Evolutionary conservation across 2,329 filamentous ascomycete genomes (phyloP), one percentile per base, ranked within the genome.

Genomic region (Chaetomiaceae sp.): DNA sequence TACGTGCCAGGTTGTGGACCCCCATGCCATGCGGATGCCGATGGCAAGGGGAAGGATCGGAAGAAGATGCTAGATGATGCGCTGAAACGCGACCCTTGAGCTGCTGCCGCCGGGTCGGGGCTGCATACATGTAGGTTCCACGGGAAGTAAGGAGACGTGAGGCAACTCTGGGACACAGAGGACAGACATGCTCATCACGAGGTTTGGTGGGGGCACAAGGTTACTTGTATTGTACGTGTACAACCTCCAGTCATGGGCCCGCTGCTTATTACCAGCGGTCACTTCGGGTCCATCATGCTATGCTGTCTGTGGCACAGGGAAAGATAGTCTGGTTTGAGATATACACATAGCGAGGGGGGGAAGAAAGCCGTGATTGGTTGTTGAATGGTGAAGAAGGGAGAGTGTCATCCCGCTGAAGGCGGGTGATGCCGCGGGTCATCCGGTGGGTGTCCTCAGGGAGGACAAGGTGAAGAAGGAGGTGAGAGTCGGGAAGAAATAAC

Each of bases 161-260:
- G 19, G 37, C 27, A 44, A n/a, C n/a, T n/a, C 27, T 33, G 20
- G 19, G n/a, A 20, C 17, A 19, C 14, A 14, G 20, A 44, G 38
- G 47, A 45, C 48, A 36, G 12, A 44, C 39, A 27, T 7, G 22
- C 12, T 22, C 48, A 44, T 44, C 48, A 51, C 39, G 48, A 51
- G 48, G 31, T 40, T 51, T 51, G 48, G 48, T 40, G 22, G 31
- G 27, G 8, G 25, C 25, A 22, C 20, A 25, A 36, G 19, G 44
- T 37, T n/a, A n/a, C n/a, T n/a, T n/a, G n/a, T n/a, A n/a, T n/a
- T n/a, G n/a, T n/a, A n/a, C n/a, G n/a, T n/a, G n/a, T n/a, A n/a
- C n/a, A n/a, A n/a, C n/a, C n/a, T n/a, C n/a, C n/a, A n/a, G n/a
- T n/a, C n/a, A n/a, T n/a, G n/a, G n/a, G n/a, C n/a, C n/a, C n/a